Conservation (phyloP, 495 filamentous ascomycete genomes). For the Talaromyces nanjingensis region DNA sequence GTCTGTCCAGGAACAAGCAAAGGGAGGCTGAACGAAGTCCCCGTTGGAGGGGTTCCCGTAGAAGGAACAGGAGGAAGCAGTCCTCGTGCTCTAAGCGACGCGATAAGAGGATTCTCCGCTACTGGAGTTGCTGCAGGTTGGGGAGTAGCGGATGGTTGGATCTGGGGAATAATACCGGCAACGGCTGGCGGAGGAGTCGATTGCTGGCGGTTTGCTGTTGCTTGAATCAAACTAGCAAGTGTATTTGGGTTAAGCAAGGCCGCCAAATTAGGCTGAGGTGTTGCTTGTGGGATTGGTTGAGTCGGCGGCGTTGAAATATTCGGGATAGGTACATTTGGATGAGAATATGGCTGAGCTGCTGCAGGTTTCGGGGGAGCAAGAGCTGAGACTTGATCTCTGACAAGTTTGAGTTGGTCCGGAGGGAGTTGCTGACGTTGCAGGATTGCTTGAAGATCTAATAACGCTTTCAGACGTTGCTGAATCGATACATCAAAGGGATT, state of each 20-base stretch:
- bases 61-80: conserved; percentile 29
- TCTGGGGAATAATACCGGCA: conserved; percentile 23
- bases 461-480: conserved; percentile 72
- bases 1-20: conserved; percentile 37
- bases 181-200: conserved; percentile 31
- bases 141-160: conserved; percentile 19
- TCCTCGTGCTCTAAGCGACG: conserved; percentile 39
- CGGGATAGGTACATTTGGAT: conserved; percentile 19
- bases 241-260: conserved; percentile 40
- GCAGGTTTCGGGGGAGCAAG: conserved; percentile 37
- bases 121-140: conserved; percentile 16
- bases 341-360: conserved; percentile 15
- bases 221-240: conserved; percentile 43
- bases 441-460: conserved; percentile 78
- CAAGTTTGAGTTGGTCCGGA: conserved; percentile 68
- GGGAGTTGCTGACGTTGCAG: conserved; percentile 72
- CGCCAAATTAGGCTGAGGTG: conserved; percentile 22
- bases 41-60: conserved; percentile 11
- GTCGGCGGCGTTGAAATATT: conserved; percentile 22
- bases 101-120: conserved; percentile 39
- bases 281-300: conserved; percentile 29
- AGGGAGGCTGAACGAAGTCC: conserved; percentile 23
- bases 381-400: conserved; percentile 71
- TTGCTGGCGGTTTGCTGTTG: conserved; percentile 37
- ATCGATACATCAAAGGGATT: conserved; percentile 65